Evolutionary conservation across 2,329 filamentous ascomycete genomes (phyloP), one percentile per base, ranked within the genome.

Genomic region (Microdochium trichocladiopsis): DNA sequence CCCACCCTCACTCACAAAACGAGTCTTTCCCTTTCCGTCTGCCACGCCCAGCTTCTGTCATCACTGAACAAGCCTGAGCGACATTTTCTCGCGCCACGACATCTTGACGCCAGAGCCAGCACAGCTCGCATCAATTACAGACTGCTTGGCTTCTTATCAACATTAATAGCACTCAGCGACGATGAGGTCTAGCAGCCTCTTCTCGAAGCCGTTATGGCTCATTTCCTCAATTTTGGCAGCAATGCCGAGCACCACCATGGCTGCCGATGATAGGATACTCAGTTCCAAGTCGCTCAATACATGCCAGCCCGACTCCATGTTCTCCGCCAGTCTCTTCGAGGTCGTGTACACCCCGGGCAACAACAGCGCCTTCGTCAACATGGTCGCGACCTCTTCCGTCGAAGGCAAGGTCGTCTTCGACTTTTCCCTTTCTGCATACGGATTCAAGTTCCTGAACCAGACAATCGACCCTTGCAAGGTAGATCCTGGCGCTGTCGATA

Each of bases 271-370:
- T 16, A 21, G 41, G n/a, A 75, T 90, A 64, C 87, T 97, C 63
- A 77, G 85, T 61, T 94, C 92, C 52, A 88, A 81, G 65, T 95
- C 92, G 24, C 80, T 96, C 60, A 91, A 89, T 69, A 80, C 87
- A 48, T 96, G 92, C 72, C 88, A 92, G 77, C 76, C 83, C 54
- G 86, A 93, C 70, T 93, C 88, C 25, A 86, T 84, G 64, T 95
- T 96, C 70, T 88, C 88, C 4, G 91, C 92, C 61, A 91, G 87
- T 61, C 79, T 94, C 54, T 96, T 96, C 81, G 87, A 95, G 61
- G 87, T 96, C 68, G 74, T 83, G 57, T 90, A 89, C 70, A 90
- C 86, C 2, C 87, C 88, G 28, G 74, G 78, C 66, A 95, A 95
- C 71, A 78, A 79, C 60, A 85, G 84, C 28, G 77, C 93, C 51